Base-by-base conservation (phyloP, 202 grass and related monocot species). In the Setaria viridis region DNA sequence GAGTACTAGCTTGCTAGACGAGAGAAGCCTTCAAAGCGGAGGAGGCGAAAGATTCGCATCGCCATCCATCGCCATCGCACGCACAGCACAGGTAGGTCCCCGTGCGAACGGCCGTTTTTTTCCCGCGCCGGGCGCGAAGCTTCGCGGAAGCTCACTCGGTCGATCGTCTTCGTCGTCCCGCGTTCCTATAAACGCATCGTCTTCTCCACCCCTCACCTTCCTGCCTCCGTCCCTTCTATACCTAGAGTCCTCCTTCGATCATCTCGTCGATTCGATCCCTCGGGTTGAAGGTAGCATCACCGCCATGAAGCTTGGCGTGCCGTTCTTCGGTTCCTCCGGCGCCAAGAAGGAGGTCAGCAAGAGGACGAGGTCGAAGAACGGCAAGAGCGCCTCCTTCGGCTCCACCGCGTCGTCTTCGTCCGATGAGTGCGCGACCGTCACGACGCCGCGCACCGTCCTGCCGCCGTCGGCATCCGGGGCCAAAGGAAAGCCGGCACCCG, bases 141-240 rank as follows among this genome's bases (percentile, higher is more conserved):
- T 95, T 95, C 93, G 4, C 4, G 42, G 93, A 95, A 95, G 88
- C 83, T 93, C 88, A 84, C 87, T 54, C n/a, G 9, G 46, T 48
- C 2, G 20, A 21, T 58, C 55, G 20, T 9, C 81, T 75, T 19
- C 70, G 10, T 32, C 48, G 12, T 2, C 9, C 10, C 4, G 0
- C 49, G 1, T 2, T 6, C 4, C 58, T 76, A 29, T 78, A 84
- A 71, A 76, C 51, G 12, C 59, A 53, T 53, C 62, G n/a, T 42
- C 64, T 33, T 85, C 67, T 55, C 81, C 76, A n/a, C n/a, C 29
- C 32, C 29, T 13, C 79, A 37, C 37, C 85, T 59, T 81, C 72
- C 63, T 60, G 47, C 49, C 41, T 19, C 70, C 41, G 6, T 16
- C 58, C 58, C 1, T 25, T 21, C 9, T 29, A 37, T 37, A 29